A percentile compares a stretch with the other conserved stretches of the same genome.
Evolutionary conservation across 148 eudicot genomes (phyloP).

Genomic region (Selenicereus undatus): DNA sequence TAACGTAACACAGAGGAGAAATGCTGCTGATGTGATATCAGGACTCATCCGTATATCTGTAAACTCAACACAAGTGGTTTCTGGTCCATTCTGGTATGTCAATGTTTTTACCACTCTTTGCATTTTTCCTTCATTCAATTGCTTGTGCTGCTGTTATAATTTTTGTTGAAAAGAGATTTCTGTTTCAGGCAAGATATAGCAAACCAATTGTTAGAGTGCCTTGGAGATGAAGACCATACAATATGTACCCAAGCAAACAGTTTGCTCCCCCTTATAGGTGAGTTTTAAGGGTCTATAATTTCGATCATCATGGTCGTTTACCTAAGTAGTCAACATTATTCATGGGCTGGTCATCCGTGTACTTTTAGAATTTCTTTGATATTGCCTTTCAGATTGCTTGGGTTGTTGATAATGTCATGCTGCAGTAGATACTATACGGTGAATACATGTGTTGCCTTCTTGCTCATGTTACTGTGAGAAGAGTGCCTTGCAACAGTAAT

Average conservation of each 20-base stretch:
- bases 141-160: slow-evolving; percentile 5
- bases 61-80: slow-evolving; percentile 27
- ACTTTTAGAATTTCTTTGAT: background rate
- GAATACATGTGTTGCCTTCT: background rate
- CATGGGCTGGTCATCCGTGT: background rate
- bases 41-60: slow-evolving; percentile 42
- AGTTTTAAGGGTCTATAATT: slow-evolving; percentile 11
- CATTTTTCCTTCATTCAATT: background rate
- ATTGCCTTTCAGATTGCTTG: background rate
- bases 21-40: slow-evolving; percentile 60
- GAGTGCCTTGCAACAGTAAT: background rate
- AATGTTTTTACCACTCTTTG: background rate
- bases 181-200: slow-evolving; percentile 58
- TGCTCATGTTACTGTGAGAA: background rate
- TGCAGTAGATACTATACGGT: background rate
- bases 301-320: background rate
- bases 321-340: background rate
- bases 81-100: slow-evolving; percentile 33
- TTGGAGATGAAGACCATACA: slow-evolving; percentile 50
- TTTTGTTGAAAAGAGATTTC: background rate
- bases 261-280: slow-evolving; percentile 64
- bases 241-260: slow-evolving; percentile 43
- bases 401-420: too few relatives aligned
- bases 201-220: slow-evolving; percentile 46
- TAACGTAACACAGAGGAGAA: slow-evolving; percentile 47